Percentiles rank a stretch among this genome's conserved stretches.
Evolutionary conservation across 192 early-diverging fungal genomes (phyloP).

Genomic region (Linnemannia exigua): DNA sequence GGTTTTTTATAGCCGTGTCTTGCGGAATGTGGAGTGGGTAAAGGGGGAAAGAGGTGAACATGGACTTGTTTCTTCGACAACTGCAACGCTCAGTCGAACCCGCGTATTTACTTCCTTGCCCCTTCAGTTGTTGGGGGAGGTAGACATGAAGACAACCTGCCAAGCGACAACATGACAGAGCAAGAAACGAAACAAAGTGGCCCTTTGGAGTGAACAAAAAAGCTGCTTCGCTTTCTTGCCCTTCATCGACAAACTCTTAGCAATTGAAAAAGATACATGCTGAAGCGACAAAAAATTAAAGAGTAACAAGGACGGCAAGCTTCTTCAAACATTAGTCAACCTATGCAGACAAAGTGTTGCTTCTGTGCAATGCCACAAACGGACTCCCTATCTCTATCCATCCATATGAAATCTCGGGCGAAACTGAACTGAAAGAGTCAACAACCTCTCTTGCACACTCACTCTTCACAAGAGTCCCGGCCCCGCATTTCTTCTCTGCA

Average conservation of each 20-base stretch:
- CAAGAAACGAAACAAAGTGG: background rate
- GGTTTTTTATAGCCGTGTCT: background rate
- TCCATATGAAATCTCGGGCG: background rate
- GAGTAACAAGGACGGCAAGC: background rate
- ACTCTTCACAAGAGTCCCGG: background rate
- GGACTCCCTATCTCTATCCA: too few species aligned
- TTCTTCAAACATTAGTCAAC: slow-evolving; percentile 10
- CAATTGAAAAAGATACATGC: background rate
- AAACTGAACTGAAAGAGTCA: too few species aligned
- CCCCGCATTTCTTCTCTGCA: background rate
- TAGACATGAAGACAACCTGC: background rate
- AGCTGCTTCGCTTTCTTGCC: background rate
- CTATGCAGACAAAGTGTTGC: background rate
- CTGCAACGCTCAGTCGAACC: background rate
- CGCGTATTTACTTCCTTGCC: background rate
- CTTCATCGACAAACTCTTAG: background rate
- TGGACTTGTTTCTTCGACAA: background rate
- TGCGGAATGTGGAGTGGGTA: background rate
- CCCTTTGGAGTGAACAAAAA: background rate
- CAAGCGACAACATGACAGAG: background rate
- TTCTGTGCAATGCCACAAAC: too few species aligned
- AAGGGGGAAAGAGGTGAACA: background rate
- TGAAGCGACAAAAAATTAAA: background rate
- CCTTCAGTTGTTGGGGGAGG: background rate
- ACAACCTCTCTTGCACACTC: background rate